A percentile compares a stretch with the other conserved stretches of the same genome.
Conservation (phyloP, 2,329 filamentous ascomycete species). For the Cladosporium cucumerinum region DNA sequence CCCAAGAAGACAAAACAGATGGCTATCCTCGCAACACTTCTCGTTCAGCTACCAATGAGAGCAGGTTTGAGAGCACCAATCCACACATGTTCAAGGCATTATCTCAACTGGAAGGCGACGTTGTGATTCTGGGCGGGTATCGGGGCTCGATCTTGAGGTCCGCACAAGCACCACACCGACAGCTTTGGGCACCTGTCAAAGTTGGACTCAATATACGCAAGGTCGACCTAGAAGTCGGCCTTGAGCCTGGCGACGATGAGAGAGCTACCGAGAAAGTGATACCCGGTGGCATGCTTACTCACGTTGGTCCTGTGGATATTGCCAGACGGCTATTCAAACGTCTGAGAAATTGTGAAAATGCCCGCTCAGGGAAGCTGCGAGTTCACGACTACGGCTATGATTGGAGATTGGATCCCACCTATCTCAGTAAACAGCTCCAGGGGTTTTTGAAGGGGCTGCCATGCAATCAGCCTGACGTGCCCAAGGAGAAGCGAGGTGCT, state of each 20-base stretch:
- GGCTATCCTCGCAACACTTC: conserved; percentile 26
- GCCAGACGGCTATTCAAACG: conserved; percentile 77
- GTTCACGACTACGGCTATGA: conserved; percentile 93
- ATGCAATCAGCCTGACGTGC: conserved; percentile 62
- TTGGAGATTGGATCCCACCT: conserved; percentile 81
- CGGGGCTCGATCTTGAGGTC: conserved; percentile 85
- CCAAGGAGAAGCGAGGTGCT: conserved; percentile 61
- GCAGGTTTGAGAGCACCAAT: conserved; percentile 35
- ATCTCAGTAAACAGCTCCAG: conserved; percentile 69
- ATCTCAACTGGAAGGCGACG: conserved; percentile 71
- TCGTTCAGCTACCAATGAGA: conserved; percentile 21
- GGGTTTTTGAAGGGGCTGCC: conserved; percentile 70
- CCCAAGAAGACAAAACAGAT: conserved; percentile 16
- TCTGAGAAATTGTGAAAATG: conserved; percentile 70
- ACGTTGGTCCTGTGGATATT: conserved; percentile 90
- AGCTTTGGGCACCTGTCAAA: conserved; percentile 92
- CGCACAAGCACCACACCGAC: conserved; percentile 75
- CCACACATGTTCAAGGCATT: conserved; percentile 57
- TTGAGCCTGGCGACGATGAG: conserved; percentile 75
- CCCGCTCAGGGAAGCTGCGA: conserved; percentile 65
- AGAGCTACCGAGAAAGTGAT: conserved; percentile 79
- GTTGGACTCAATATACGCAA: conserved; percentile 88
- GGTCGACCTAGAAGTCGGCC: conserved; percentile 82
- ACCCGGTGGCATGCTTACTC: conserved; percentile 81
- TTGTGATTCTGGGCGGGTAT: conserved; percentile 88